A percentile compares a stretch with the other conserved stretches of the same genome.
phyloP scores from a whole-genome alignment of 306 rosid species.

The Sesbania bispinosa region DNA sequence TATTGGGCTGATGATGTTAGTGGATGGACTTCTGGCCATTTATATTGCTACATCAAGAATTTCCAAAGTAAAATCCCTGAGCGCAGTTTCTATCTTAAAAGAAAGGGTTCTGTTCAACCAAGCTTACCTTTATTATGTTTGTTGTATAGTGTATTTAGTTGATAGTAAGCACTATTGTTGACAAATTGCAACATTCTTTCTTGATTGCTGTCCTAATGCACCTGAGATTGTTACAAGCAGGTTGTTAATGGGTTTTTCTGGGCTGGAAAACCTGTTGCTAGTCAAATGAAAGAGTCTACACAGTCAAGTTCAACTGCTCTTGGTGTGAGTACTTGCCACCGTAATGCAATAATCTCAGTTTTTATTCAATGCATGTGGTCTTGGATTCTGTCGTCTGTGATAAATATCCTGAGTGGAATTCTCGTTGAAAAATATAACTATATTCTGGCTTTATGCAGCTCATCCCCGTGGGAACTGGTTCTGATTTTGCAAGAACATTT shows the following conservation, averaged over 20 bases:
- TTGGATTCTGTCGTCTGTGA: constrained; percentile 14
- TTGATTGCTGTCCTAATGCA: neutral
- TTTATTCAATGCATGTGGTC: neutral
- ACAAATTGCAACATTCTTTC: neutral
- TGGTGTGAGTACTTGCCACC: constrained; percentile 67
- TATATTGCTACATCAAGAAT: neutral
- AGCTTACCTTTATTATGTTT: neutral
- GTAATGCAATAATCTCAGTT: constrained; percentile 8
- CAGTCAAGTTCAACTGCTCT: constrained; percentile 91
- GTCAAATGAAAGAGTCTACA: constrained; percentile 49
- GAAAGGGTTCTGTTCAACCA: neutral
- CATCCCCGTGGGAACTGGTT: constrained; percentile 94
- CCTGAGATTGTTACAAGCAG: constrained; percentile 40
- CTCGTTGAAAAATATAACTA: constrained; percentile 15
- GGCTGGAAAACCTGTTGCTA: constrained; percentile 78
- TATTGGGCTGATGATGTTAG: neutral
- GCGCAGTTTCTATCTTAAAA: neutral
- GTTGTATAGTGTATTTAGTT: neutral
- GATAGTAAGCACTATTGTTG: neutral
- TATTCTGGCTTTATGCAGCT: constrained; percentile 60
- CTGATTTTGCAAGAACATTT: constrained; percentile 87
- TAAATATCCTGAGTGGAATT: constrained; percentile 22
- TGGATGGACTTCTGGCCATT: neutral
- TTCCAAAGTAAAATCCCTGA: neutral
- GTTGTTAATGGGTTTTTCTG: constrained; percentile 98